phyloP scores from a whole-genome alignment of 2,329 filamentous ascomycete species.

The Dendryphion nanum region DNA sequence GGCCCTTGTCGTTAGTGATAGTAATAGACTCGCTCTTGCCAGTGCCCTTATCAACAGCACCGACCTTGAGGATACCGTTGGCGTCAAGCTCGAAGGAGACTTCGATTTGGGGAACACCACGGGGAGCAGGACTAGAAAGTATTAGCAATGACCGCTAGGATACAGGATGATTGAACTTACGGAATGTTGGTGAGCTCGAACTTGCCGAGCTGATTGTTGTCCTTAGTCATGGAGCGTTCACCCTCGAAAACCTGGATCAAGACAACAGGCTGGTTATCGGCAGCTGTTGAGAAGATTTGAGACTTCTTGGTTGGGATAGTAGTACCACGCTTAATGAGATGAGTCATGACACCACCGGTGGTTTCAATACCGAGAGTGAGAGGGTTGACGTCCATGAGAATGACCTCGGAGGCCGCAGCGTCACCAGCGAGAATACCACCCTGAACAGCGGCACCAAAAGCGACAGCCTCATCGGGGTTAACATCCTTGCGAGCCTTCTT shows the following conservation, averaged over 20 bases:
- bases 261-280: constrained; percentile 94
- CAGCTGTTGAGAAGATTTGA: constrained; percentile 95
- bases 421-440: constrained; percentile 92
- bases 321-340: constrained; percentile 92
- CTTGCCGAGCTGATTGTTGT: constrained; percentile 96
- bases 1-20: constrained; percentile 99
- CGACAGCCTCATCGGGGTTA: constrained; percentile 98
- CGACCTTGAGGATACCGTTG: constrained; percentile 97
- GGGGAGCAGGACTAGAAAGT: constrained; percentile 65
- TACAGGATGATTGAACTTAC: constrained; percentile 23
- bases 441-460: constrained; percentile 95
- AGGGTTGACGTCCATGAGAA: constrained; percentile 97
- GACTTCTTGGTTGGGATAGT: constrained; percentile 94
- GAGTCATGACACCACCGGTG: constrained; percentile 96
- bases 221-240: constrained; percentile 90
- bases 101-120: constrained; percentile 97
- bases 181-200: constrained; percentile 97
- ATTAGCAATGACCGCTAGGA: constrained; percentile 12
- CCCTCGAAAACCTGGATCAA: constrained; percentile 95
- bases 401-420: constrained; percentile 72
- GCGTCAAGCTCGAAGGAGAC: constrained; percentile 97
- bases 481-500: constrained; percentile 99
- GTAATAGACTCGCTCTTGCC: constrained; percentile 97
- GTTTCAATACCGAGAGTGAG: constrained; percentile 96
- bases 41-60: constrained; percentile 94